Percentiles rank a stretch among this genome's conserved stretches.
These are phyloP conservation scores for Huntiella omanensis DNA, from an alignment of 2,329 filamentous ascomycete genomes.

Conservation along the genomic window DNA sequence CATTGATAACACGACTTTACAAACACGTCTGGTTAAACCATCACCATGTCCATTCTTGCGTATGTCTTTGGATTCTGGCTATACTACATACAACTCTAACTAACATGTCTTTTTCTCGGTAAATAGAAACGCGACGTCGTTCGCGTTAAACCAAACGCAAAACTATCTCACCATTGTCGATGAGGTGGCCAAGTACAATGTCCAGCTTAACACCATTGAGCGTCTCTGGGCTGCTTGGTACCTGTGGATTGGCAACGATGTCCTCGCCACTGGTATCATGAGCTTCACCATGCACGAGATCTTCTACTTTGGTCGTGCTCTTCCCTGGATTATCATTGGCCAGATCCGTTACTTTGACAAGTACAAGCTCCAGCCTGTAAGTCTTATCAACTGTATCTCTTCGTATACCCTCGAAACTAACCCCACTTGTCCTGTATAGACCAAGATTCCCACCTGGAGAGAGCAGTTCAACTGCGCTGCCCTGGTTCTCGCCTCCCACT, in stretches of 20 bases:
- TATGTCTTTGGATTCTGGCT: slow-evolving; percentile 4
- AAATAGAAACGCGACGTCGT: slow-evolving; percentile 31
- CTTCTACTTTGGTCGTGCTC: slow-evolving; percentile 78
- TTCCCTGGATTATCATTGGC: slow-evolving; percentile 91
- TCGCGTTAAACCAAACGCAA: slow-evolving; percentile 26
- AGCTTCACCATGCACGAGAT: slow-evolving; percentile 89
- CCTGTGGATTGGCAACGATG: slow-evolving; percentile 94
- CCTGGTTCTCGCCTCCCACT: slow-evolving; percentile 84
- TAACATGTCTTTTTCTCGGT: background rate
- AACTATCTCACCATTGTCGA: slow-evolving; percentile 40
- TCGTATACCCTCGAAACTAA: background rate
- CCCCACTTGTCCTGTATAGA: slow-evolving; percentile 15
- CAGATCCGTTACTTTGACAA: slow-evolving; percentile 69
- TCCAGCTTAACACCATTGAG: slow-evolving; percentile 72
- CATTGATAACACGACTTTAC: background rate
- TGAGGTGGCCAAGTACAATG: slow-evolving; percentile 53
- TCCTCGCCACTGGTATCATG: slow-evolving; percentile 90
- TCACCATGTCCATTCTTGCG: slow-evolving; percentile 10
- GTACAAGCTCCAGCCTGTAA: slow-evolving; percentile 83
- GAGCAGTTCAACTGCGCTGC: slow-evolving; percentile 92
- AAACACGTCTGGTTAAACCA: background rate
- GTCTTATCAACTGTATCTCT: slow-evolving; percentile 16
- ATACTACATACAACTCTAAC: background rate
- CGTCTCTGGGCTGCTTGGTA: slow-evolving; percentile 93
- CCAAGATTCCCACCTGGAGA: slow-evolving; percentile 76